These are phyloP conservation scores for Beauveria sp. DNA, from an alignment of 2,329 filamentous ascomycete species.

Conservation along the genomic window DNA sequence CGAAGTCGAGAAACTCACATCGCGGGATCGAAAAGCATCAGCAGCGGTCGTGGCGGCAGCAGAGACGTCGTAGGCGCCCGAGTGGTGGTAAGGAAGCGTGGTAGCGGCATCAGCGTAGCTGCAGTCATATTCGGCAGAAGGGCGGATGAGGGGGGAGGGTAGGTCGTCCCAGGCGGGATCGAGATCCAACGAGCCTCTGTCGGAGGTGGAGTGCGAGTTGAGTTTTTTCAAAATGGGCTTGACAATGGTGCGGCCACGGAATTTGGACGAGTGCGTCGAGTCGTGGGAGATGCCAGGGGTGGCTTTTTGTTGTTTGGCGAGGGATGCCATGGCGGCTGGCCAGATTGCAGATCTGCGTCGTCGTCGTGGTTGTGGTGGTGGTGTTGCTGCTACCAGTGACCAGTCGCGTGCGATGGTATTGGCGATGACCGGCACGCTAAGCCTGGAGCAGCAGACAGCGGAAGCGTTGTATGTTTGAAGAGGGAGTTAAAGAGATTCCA, in stretches of 20 bases:
- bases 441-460: background rate
- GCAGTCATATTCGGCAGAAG: constrained; percentile 19
- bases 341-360: background rate
- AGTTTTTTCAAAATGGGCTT: constrained; percentile 58
- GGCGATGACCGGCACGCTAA: background rate
- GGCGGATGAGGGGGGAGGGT: constrained; percentile 22
- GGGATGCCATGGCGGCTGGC: background rate
- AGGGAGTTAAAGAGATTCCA: background rate
- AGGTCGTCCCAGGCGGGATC: constrained; percentile 54
- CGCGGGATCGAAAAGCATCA: constrained; percentile 22
- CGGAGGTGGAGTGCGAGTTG: constrained; percentile 38
- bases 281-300: background rate
- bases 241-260: constrained; percentile 40
- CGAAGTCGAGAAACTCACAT: constrained; percentile 41
- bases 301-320: background rate
- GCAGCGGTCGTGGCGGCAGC: constrained; percentile 15
- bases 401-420: background rate
- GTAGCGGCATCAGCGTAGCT: constrained; percentile 10
- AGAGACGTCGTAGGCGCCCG: constrained; percentile 12
- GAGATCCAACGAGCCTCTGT: constrained; percentile 56
- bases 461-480: background rate
- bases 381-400: background rate
- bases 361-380: background rate
- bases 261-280: constrained; percentile 27
- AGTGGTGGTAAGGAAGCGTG: no score